A percentile compares a stretch with the other conserved stretches of the same genome.
These are phyloP conservation scores for Fusarium abutilonis DNA, from an alignment of 2,329 filamentous ascomycete genomes.

Conservation along the genomic window DNA sequence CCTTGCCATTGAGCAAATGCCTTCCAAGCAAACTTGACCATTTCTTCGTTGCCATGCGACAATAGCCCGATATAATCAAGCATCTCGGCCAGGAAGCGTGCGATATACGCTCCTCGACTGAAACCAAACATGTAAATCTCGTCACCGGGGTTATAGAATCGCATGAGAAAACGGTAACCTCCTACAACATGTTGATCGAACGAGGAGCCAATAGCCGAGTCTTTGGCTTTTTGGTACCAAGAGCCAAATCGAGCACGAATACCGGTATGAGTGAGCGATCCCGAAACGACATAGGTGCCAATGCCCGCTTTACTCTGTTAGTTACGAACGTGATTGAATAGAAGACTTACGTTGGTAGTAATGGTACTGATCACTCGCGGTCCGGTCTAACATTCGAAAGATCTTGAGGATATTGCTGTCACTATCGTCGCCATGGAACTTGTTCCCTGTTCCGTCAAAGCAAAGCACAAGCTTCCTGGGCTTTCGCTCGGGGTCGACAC, in stretches of 20 bases:
- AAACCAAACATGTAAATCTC: slow-evolving; percentile 80
- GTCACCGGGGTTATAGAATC: slow-evolving; percentile 71
- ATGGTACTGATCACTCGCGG: slow-evolving; percentile 68
- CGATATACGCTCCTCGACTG: slow-evolving; percentile 77
- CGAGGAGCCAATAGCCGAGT: slow-evolving; percentile 80
- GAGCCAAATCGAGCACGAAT: slow-evolving; percentile 66
- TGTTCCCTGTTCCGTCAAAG: slow-evolving; percentile 72
- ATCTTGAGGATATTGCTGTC: slow-evolving; percentile 76
- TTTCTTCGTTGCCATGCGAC: slow-evolving; percentile 84
- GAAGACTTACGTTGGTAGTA: slow-evolving; percentile 68
- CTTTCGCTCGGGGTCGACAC: slow-evolving; percentile 30
- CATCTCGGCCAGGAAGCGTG: slow-evolving; percentile 83
- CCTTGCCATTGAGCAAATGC: slow-evolving; percentile 79
- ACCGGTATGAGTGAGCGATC: slow-evolving; percentile 67
- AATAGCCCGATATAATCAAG: slow-evolving; percentile 83
- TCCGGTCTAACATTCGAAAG: slow-evolving; percentile 74
- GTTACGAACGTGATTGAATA: background rate
- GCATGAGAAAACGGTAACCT: slow-evolving; percentile 82
- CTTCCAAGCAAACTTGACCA: slow-evolving; percentile 86
- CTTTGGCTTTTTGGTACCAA: slow-evolving; percentile 78
- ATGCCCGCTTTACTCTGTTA: slow-evolving; percentile 65
- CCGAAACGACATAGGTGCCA: slow-evolving; percentile 75
- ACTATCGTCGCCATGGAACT: slow-evolving; percentile 69
- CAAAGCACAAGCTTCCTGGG: slow-evolving; percentile 65
- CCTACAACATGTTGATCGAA: slow-evolving; percentile 87